phyloP scores from a whole-genome alignment of 495 filamentous ascomycete species.

The Penicillium canariense region DNA sequence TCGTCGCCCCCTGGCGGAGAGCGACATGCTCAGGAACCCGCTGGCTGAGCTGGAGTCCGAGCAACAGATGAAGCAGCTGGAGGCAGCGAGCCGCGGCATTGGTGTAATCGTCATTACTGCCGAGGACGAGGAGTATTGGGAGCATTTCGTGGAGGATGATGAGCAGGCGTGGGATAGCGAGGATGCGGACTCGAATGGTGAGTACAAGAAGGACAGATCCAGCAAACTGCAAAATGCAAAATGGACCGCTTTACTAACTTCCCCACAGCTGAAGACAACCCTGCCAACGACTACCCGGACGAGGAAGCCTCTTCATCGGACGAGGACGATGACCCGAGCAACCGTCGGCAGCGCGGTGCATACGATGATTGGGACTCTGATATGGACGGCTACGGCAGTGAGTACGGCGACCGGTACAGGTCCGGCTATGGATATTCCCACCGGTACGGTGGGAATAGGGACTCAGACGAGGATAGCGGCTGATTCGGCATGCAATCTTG shows the following conservation, averaged over 20 bases:
- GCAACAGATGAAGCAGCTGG: slow-evolving; percentile 30
- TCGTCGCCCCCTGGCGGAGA: slow-evolving; percentile 39
- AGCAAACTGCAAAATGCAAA: too few species aligned
- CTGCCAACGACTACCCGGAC: slow-evolving; percentile 67
- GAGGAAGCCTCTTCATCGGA: slow-evolving; percentile 60
- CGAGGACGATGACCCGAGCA: slow-evolving; percentile 48
- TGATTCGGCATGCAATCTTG: slow-evolving; percentile 1
- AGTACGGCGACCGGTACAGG: slow-evolving; percentile 25
- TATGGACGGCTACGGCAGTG: slow-evolving; percentile 48
- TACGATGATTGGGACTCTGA: slow-evolving; percentile 60
- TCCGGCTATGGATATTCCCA: slow-evolving; percentile 24
- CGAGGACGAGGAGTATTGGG: slow-evolving; percentile 59
- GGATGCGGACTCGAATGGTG: slow-evolving; percentile 62
- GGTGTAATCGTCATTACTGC: slow-evolving; percentile 59
- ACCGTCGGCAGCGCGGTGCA: slow-evolving; percentile 33
- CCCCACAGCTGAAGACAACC: slow-evolving; percentile 59
- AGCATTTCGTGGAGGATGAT: slow-evolving; percentile 52
- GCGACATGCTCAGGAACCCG: slow-evolving; percentile 32
- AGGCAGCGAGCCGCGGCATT: slow-evolving; percentile 40
- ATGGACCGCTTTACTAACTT: neutral
- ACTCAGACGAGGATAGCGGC: slow-evolving; percentile 36
- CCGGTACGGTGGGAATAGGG: slow-evolving; percentile 24
- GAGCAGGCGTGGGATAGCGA: slow-evolving; percentile 60
- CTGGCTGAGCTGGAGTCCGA: slow-evolving; percentile 31
- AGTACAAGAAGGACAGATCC: slow-evolving; percentile 10